Evolutionary conservation across 75 land plant species (phyloP), one percentile per base, ranked within the genome.

Genomic region (Gnetum montanum): DNA sequence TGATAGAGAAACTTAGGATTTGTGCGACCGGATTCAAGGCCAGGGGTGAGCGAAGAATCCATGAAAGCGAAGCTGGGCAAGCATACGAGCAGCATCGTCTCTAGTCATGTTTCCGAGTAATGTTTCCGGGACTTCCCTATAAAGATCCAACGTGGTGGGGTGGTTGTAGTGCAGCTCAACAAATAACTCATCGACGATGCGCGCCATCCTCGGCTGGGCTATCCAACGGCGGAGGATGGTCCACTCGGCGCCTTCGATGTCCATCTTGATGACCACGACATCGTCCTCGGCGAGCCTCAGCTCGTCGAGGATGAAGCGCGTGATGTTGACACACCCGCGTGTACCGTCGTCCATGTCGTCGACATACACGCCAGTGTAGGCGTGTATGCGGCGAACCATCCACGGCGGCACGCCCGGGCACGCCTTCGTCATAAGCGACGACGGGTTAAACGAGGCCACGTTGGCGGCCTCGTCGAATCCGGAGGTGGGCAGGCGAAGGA

Each of bases 181-280:
- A 28, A 71, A 71, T 7, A 71, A 58, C 71, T 71, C 74, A n/a
- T 71, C 74, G 3, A 71, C 51, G 45, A 71, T 66, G 10, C 19
- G 57, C 6, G 72, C 27, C 74, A 71, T 71, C 27, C 31, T 63
- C 2, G 74, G 49, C 20, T 71, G 70, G 0, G 4, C 22, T 6
- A 66, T 22, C 74, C 74, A 71, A 7, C 64, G 4, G 28, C 37
- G 6, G 19, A 71, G 57, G 38, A 71, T 71, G 30, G 74, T 70
- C 74, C 74, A 71, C n/a, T 71, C 74, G 1, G 49, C 36, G 1
- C 69, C 74, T 34, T 71, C 74, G 1, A 71, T 71, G 57, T 71
- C 74, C 74, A 71, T 71, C 70, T 71, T 71, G 20, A 71, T 70
- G 1, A 71, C 64, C 38, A 71, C 64, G 1, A 59, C 38, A 10